phyloP scores from a whole-genome alignment of 2,329 filamentous ascomycete species.

The Trichothecium sympodiale region DNA sequence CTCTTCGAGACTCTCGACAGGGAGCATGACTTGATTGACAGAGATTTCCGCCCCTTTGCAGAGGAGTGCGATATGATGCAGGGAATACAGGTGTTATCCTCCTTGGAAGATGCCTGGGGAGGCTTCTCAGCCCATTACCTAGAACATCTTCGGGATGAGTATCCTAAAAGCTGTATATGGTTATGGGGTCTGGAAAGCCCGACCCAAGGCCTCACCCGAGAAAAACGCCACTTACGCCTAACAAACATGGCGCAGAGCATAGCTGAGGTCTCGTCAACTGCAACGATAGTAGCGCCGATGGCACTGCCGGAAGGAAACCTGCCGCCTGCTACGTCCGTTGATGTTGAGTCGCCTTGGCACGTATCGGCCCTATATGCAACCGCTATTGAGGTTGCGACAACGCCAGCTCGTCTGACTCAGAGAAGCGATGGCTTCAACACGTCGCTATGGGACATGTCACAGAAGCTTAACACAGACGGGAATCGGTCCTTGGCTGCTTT shows the following conservation, averaged over 20 bases:
- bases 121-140: slow-evolving; percentile 65
- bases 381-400: slow-evolving; percentile 66
- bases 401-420: slow-evolving; percentile 60
- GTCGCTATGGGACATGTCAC: slow-evolving; percentile 52
- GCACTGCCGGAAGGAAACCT: slow-evolving; percentile 46
- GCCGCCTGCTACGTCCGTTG: slow-evolving; percentile 47
- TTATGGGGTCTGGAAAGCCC: slow-evolving; percentile 71
- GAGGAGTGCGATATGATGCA: slow-evolving; percentile 93
- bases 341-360: slow-evolving; percentile 64
- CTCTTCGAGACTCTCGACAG: slow-evolving; percentile 63
- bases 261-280: slow-evolving; percentile 54
- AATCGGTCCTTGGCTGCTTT: slow-evolving; percentile 69
- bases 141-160: slow-evolving; percentile 77
- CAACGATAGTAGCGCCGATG: slow-evolving; percentile 70
- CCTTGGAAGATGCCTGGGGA: slow-evolving; percentile 69
- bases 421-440: slow-evolving; percentile 24
- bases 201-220: slow-evolving; percentile 39
- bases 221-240: slow-evolving; percentile 43
- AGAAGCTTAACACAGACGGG: slow-evolving; percentile 62
- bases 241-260: slow-evolving; percentile 67
- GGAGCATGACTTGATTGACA: slow-evolving; percentile 78
- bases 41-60: slow-evolving; percentile 78
- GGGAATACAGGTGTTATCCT: slow-evolving; percentile 67
- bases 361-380: slow-evolving; percentile 64
- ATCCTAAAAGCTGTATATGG: slow-evolving; percentile 79